Evolutionary conservation across 2,329 filamentous ascomycete genomes (phyloP), one percentile per base, ranked within the genome.

Genomic region (Alternaria sp.): DNA sequence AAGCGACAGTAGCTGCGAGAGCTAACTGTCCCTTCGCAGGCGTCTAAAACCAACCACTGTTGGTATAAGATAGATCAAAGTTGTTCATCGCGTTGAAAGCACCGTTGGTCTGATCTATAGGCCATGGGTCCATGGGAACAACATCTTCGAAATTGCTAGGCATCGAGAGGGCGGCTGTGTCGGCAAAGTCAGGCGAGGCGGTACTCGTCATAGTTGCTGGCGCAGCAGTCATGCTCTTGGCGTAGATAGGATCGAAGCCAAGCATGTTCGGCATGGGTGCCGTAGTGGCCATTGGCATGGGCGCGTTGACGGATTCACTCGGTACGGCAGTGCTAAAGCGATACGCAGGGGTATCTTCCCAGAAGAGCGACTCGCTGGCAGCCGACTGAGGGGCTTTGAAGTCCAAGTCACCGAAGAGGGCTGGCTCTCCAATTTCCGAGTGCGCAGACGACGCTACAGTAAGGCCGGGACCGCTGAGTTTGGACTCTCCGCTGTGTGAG

Each of bases 401-500:
- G 21, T 80, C 79, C 62, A 79, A n/a, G 32, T 80, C 77, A 47
- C 71, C 73, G 40, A 79, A 77, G 12, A 74, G 64, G 11, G 68
- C 65, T 17, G 74, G 69, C 23, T 81, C 80, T 32, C 77, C 80
- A 52, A 79, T 72, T 52, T 82, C 80, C 13, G 80, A 81, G 40
- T 81, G 80, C 17, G 75, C 71, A n/a, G 80, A 81, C 19, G 80
- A 81, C 21, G 78, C 75, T 23, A 73, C 75, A n/a, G 79, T 80
- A 7, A 81, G 75, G 26, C 78, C 79, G 26, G 79, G 79, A 13
- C 74, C 75, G 63, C 79, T 81, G 47, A 77, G 75, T 54, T 77
- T 80, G 0, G 80, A 81, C 62, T 81, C 80, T 23, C 80, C 80
- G 57, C 79, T 81, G 49, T 81, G 77, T 10, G 80, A 81, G 13